Conservation (phyloP, 176 grass and related monocot genomes). For the Aegilops sharonensis region DNA sequence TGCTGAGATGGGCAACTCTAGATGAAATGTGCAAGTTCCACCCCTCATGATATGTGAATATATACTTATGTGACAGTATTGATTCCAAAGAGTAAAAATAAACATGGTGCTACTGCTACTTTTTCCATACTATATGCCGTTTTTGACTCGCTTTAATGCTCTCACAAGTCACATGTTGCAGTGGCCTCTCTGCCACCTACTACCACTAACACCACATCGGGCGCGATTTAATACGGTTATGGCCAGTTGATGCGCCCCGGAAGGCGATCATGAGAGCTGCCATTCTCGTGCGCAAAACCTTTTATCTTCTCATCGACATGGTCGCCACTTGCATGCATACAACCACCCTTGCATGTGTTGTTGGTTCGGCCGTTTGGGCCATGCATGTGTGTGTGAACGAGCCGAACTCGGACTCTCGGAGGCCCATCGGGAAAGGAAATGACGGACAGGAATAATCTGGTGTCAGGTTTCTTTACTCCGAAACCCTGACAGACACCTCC, state of each 20-base stretch:
- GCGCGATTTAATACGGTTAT: conserved; percentile 19
- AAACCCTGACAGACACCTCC: background rate
- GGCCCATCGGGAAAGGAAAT: background rate
- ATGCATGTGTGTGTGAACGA: background rate
- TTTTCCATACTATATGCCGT: background rate
- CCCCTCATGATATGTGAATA: background rate
- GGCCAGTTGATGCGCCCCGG: background rate
- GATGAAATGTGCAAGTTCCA: background rate
- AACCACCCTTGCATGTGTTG: too few relatives aligned
- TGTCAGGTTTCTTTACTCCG: background rate
- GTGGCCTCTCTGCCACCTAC: background rate
- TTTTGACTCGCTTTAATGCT: background rate
- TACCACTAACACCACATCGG: background rate
- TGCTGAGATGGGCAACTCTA: background rate
- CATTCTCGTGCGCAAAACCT: background rate
- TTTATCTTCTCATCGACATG: background rate
- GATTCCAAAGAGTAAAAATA: background rate
- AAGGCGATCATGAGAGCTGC: background rate
- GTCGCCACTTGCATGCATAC: background rate
- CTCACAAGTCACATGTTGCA: background rate
- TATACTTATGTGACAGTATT: background rate
- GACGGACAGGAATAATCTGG: background rate
- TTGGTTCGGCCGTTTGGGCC: background rate
- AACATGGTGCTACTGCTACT: background rate
- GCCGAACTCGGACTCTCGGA: background rate